Base-by-base conservation (phyloP, 2,329 filamentous ascomycete species). In the Hansfordia pulvinata region DNA sequence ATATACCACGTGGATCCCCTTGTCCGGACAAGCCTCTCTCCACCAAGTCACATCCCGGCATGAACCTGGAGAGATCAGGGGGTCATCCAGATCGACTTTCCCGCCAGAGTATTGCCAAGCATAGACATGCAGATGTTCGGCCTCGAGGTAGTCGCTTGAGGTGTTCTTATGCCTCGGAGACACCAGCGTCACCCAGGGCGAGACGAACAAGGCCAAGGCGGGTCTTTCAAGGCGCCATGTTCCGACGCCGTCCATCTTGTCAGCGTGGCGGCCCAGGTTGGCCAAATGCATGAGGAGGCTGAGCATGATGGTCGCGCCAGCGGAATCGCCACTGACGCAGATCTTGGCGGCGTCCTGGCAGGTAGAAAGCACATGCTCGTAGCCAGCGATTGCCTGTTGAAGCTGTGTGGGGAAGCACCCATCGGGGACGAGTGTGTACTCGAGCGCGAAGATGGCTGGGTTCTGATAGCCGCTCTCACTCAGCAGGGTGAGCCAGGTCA, bases 341-440 rank as follows among this genome's bases (percentile, higher is more conserved):
- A 92, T 62, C 20, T 62, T 69, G 3, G 67, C 64, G 1, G 74
- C 58, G 20, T 77, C 62, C 13, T 54, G 49, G 15, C 66, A 65
- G 4, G 67, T 56, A 5, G 64, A 63, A 2, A 84, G 54, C 6
- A 81, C 66, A 40, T 84, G 72, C 34, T 70, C 66, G 50, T 88
- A 90, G 2, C 75, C 82, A 25, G 66, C 61, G 5, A 80, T 49
- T 0, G 72, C 69, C 53, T 92, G 69, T 23, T 77, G 60, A 8
- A 86, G 54, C 49, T 90, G 83, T 3, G 62, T 71, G 2, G 83
- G 83, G 41, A 81, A 88, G 8, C 62, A 63, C 10, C 67, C 64
- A 37, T 85, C 77, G 2, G 81, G 81, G 0, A 85, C 80, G 1
- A 92, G 60, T 1, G 76, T 83, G 46, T 90, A 90, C 32, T 90